Conservation (phyloP, 1,284 basidiomycete genomes). For the Cryptococcus sp. region DNA sequence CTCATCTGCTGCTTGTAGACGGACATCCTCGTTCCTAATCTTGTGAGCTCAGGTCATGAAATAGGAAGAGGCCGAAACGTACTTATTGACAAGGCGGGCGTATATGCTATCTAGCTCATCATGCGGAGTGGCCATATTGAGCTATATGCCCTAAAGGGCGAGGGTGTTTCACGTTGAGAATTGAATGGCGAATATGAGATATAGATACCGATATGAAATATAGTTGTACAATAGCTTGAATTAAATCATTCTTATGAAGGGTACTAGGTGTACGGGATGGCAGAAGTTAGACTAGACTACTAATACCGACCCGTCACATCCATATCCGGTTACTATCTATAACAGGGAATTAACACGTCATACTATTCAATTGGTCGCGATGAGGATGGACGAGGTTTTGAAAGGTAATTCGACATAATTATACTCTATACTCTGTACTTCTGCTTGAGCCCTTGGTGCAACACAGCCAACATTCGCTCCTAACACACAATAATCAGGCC, state of each 20-base stretch:
- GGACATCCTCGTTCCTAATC: slow-evolving; percentile 23
- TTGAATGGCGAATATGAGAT: background rate
- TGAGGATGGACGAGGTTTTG: too few species aligned
- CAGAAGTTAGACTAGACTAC: background rate
- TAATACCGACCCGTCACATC: too few species aligned
- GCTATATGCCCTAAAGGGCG: background rate
- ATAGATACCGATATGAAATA: background rate
- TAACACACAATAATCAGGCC: background rate
- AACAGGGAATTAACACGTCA: too few species aligned
- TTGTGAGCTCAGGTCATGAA: background rate
- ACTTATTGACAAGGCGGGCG: slow-evolving; percentile 35
- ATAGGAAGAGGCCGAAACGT: background rate
- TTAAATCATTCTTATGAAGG: too few species aligned
- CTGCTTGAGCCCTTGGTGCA: too few species aligned
- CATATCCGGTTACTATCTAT: too few species aligned
- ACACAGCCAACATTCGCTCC: too few species aligned
- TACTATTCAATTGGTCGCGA: too few species aligned
- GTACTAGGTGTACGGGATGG: background rate
- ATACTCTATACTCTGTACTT: too few species aligned
- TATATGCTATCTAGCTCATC: slow-evolving; percentile 45
- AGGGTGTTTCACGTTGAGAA: background rate
- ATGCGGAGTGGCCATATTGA: slow-evolving; percentile 34
- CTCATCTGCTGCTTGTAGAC: slow-evolving; percentile 29
- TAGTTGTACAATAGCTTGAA: too few species aligned
- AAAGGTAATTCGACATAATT: too few species aligned